Conservation (phyloP, 108 stramenopile species). For the Skeletonema tropicum region DNA sequence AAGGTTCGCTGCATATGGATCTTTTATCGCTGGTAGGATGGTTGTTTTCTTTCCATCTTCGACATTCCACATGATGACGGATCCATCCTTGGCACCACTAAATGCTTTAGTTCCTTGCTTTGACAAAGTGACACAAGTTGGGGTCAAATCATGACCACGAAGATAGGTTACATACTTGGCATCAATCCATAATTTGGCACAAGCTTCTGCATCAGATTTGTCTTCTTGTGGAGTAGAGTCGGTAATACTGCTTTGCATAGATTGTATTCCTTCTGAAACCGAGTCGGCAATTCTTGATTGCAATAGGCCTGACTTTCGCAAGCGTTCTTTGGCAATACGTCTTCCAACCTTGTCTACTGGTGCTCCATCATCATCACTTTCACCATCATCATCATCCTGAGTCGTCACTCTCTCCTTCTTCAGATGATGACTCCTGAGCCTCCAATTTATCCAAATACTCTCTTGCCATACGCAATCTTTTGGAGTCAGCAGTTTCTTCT, state of each 20-base stretch:
- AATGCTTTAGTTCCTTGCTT: conserved; percentile 63
- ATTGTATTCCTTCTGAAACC: conserved; percentile 42
- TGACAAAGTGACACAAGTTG: conserved; percentile 87
- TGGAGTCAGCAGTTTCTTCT: conserved; percentile 81
- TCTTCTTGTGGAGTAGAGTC: conserved; percentile 3
- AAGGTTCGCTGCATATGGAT: conserved; percentile 18
- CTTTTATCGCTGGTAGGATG: conserved; percentile 56
- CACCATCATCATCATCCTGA: conserved; percentile 46
- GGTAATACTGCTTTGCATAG: conserved; percentile 19
- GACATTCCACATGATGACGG: conserved; percentile 90
- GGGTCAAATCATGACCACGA: conserved; percentile 82
- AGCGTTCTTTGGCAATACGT: conserved; percentile 55
- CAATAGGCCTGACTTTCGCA: conserved; percentile 67
- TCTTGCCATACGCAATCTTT: conserved; percentile 76
- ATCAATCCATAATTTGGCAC: conserved; percentile 65
- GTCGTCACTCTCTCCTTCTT: conserved; percentile 35
- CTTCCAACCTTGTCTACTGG: conserved; percentile 52
- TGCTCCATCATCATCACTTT: conserved; percentile 39
- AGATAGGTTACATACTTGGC: conserved; percentile 53
- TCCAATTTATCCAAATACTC: conserved; percentile 80
- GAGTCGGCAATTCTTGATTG: conserved; percentile 67
- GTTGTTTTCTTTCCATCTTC: conserved; percentile 64
- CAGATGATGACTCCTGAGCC: conserved; percentile 36
- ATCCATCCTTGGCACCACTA: conserved; percentile 96
- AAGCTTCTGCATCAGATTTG: not conserved